A percentile compares a stretch with the other conserved stretches of the same genome.
Conservation (phyloP, 2,329 filamentous ascomycete species). For the Samsoniella hepiali region DNA sequence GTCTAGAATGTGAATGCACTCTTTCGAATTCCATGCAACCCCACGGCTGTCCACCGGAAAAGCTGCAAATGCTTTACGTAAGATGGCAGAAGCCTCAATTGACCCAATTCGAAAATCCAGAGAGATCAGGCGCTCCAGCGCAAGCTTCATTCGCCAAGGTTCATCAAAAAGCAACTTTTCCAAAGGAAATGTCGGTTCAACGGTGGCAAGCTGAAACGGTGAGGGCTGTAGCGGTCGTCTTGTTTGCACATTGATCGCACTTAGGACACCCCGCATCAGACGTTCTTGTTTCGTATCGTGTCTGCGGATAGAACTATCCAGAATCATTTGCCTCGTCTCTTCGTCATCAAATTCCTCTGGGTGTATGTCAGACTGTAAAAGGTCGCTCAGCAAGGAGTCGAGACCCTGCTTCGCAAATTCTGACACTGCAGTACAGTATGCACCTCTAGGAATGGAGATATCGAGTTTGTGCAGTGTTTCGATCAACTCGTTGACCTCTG, state of each 20-base stretch:
- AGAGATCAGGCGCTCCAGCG: conserved; percentile 5
- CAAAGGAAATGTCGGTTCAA: not conserved
- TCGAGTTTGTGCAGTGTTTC: conserved; percentile 57
- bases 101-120: not conserved
- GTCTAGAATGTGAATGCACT: conserved; percentile 1
- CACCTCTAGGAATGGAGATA: conserved; percentile 59
- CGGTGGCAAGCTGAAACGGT: not conserved
- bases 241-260: conserved; percentile 23
- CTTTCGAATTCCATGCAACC: conserved; percentile 3
- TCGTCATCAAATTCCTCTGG: conserved; percentile 53
- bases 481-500: conserved; percentile 58
- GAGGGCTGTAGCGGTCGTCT: conserved; percentile 19
- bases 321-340: conserved; percentile 38
- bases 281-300: conserved; percentile 40
- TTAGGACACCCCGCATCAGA: conserved; percentile 43
- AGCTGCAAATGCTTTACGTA: conserved; percentile 12
- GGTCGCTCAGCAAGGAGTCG: conserved; percentile 43
- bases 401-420: conserved; percentile 59
- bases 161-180: conserved; percentile 1
- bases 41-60: not conserved
- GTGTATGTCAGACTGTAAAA: conserved; percentile 51
- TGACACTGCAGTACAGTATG: conserved; percentile 63
- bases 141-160: conserved; percentile 13
- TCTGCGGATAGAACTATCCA: conserved; percentile 30
- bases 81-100: conserved; percentile 6